A percentile compares a stretch with the other conserved stretches of the same genome.
phyloP scores from a whole-genome alignment of 2,329 filamentous ascomycete species.

The Madurella mycetomatis region DNA sequence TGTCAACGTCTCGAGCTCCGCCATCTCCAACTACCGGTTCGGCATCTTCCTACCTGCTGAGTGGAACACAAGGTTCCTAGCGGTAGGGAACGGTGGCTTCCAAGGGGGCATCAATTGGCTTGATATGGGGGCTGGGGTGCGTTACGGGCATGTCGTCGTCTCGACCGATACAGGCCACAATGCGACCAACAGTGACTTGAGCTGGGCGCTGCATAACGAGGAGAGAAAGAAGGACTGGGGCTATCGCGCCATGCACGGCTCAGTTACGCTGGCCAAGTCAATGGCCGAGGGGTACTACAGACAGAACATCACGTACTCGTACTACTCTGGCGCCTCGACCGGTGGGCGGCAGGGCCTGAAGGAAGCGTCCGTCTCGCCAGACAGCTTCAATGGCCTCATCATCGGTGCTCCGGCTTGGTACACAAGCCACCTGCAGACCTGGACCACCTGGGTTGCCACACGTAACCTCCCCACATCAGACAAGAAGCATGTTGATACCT shows the following conservation, averaged over 20 bases:
- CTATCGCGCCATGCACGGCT: constrained; percentile 43
- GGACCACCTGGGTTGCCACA: constrained; percentile 40
- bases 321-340: constrained; percentile 55
- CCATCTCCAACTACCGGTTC: constrained; percentile 32
- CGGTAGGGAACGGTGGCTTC: constrained; percentile 38
- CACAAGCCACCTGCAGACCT: constrained; percentile 42
- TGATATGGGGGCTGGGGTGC: constrained; percentile 28
- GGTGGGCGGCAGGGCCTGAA: constrained; percentile 56
- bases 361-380: constrained; percentile 47
- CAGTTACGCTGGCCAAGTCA: constrained; percentile 44
- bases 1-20: constrained; percentile 32
- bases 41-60: constrained; percentile 35
- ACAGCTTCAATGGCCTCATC: constrained; percentile 54
- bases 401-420: constrained; percentile 49
- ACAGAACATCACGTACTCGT: constrained; percentile 41
- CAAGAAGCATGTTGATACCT: constrained; percentile 39
- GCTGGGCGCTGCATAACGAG: constrained; percentile 38
- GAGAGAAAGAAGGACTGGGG: constrained; percentile 38
- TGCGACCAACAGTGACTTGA: constrained; percentile 27
- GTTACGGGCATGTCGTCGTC: constrained; percentile 39
- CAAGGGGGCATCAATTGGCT: constrained; percentile 33
- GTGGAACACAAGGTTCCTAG: constrained; percentile 36
- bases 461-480: constrained; percentile 45
- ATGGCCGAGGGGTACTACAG: constrained; percentile 46
- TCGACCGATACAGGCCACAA: constrained; percentile 42